Percentiles rank a stretch among this genome's conserved stretches.
Evolutionary conservation across 495 filamentous ascomycete species (phyloP).

Genomic region (Annulohypoxylon stygium): DNA sequence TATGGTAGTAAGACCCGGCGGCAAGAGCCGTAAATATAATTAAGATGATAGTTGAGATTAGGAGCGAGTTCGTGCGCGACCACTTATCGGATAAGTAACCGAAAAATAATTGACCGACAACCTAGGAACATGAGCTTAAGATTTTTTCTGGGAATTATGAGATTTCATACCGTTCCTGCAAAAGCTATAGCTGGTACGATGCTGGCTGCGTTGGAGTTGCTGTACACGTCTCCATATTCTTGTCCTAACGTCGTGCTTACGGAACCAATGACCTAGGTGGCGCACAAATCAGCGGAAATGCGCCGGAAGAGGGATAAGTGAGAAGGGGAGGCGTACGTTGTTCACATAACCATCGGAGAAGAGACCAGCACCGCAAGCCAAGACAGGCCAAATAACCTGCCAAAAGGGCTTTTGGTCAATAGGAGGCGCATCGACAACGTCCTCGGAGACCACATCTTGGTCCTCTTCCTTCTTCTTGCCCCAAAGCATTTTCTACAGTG

Average conservation of each 20-base stretch:
- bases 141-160: background rate
- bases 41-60: conserved; percentile 83
- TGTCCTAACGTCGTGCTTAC: conserved; percentile 76
- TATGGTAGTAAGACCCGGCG: conserved; percentile 78
- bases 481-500: conserved; percentile 33
- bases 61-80: conserved; percentile 83
- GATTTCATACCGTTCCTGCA: conserved; percentile 74
- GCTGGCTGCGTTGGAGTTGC: conserved; percentile 71
- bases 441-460: conserved; percentile 18
- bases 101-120: conserved; percentile 85
- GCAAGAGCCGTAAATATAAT: conserved; percentile 86
- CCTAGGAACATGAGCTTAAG: conserved; percentile 38
- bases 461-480: conserved; percentile 34
- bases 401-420: conserved; percentile 51
- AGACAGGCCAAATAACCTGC: conserved; percentile 61
- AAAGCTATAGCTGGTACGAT: conserved; percentile 87
- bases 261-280: conserved; percentile 79
- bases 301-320: background rate
- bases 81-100: conserved; percentile 86
- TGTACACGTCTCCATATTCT: conserved; percentile 75
- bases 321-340: conserved; percentile 63
- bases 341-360: conserved; percentile 95
- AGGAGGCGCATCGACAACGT: conserved; percentile 27
- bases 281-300: conserved; percentile 21
- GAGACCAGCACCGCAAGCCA: conserved; percentile 89